Evolutionary conservation across 768 basidiomycete genomes (phyloP), one percentile per base, ranked within the genome.

Genomic region (Leucosporidium yakuticum): DNA sequence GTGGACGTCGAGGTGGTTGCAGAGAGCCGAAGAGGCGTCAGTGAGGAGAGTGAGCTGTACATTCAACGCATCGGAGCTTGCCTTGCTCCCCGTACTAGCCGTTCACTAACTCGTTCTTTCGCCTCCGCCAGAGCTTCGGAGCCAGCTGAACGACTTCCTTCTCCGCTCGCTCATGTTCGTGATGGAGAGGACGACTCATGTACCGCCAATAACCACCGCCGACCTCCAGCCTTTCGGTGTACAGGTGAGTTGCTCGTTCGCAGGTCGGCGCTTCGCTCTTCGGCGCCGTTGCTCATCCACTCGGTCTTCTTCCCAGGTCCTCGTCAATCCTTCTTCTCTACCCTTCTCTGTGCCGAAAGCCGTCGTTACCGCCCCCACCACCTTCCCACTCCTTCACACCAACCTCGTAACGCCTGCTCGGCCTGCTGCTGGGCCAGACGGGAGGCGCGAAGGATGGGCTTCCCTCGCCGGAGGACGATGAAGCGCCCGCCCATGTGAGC

Each of bases 121-220:
- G 11, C 49, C 8, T 27, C 8, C 19, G 2, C 27, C 64, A 71
- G 70, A 61, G 39, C 51, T 68, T 0, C 70, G 67, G 23, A 47
- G 66, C 1, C 70, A 71, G 48, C 70, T 71, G 7, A 62, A 68
- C 64, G 70, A 71, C 50, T 71, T 71, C 29, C 58, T 68, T 17
- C 61, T 71, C 2, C 66, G 70, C 12, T 34, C 56, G 11, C 57
- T 71, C 21, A 53, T 54, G 25, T 71, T 68, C 23, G 47, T 29
- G 0, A 62, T 65, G 59, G 49, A 47, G 50, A 56, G 62, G 21
- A 63, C 66, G 0, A 6, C 66, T 0, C 70, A 71, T 17, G 53
- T 71, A 0, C 70, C 70, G 1, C 70, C 70, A 1, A 68, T 71
- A 50, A 71, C 70, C 1, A 65, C 60, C 2, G 48, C 70, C 32